Evolutionary conservation across 2,329 filamentous ascomycete species (phyloP).

Genomic region (Septoria linicola): DNA sequence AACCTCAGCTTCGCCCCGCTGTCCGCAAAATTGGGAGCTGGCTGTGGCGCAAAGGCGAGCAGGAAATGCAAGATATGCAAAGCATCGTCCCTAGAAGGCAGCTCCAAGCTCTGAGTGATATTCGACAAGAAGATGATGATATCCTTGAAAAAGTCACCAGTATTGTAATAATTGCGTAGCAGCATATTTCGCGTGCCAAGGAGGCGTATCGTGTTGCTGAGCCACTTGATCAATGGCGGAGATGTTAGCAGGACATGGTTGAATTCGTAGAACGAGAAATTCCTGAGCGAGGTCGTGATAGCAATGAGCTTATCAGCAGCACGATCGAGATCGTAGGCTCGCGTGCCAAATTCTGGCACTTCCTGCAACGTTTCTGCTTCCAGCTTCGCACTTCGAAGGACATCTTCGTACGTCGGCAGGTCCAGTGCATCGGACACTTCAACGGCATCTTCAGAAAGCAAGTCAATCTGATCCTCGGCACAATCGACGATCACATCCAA

Average conservation of each 20-base stretch:
- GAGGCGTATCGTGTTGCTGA: constrained; percentile 79
- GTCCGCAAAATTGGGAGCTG: constrained; percentile 58
- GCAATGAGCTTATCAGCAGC: constrained; percentile 85
- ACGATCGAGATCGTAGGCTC: constrained; percentile 77
- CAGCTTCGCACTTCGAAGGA: constrained; percentile 71
- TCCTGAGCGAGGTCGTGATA: constrained; percentile 87
- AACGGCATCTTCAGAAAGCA: constrained; percentile 77
- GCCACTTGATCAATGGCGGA: constrained; percentile 74
- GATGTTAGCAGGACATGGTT: constrained; percentile 77
- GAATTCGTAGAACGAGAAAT: constrained; percentile 79
- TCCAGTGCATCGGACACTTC: constrained; percentile 86
- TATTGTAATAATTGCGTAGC: constrained; percentile 77
- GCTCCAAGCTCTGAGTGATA: constrained; percentile 69
- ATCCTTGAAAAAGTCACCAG: constrained; percentile 96
- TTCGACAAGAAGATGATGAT: constrained; percentile 86
- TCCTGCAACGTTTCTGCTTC: constrained; percentile 74
- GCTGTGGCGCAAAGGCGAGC: constrained; percentile 81
- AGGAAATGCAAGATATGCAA: constrained; percentile 84
- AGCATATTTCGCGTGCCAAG: constrained; percentile 87
- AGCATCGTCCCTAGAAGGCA: constrained; percentile 84
- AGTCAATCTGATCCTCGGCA: constrained; percentile 81
- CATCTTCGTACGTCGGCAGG: constrained; percentile 81
- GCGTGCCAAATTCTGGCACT: constrained; percentile 69
- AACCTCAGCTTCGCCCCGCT: constrained; percentile 62
- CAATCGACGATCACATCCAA: constrained; percentile 86